Conservation (phyloP, 805 yeast species). For the Barnettozyma sucrosica region DNA sequence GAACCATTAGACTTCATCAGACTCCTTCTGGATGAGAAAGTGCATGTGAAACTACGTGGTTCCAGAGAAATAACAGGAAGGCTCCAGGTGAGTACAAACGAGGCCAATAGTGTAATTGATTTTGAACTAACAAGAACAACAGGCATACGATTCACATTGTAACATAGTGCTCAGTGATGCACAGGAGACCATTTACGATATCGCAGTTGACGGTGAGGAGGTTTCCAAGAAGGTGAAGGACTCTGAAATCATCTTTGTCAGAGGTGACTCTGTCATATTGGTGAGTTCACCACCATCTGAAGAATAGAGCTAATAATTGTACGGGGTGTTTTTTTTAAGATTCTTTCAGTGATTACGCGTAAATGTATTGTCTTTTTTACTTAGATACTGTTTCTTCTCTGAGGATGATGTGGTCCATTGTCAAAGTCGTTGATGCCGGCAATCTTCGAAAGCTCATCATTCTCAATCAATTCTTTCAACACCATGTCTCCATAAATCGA, state of each 20-base stretch:
- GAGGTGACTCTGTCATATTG: constrained; percentile 96
- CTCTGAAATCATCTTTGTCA: constrained; percentile 86
- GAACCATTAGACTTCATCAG: constrained; percentile 92
- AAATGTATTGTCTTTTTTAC: neutral
- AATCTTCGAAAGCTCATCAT: constrained; percentile 54
- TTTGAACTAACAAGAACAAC: constrained; percentile 1
- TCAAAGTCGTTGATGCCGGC: constrained; percentile 42
- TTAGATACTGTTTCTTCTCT: constrained; percentile 63
- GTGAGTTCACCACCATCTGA: constrained; percentile 50
- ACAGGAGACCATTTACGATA: constrained; percentile 66
- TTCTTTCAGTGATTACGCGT: neutral
- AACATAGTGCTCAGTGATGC: constrained; percentile 94
- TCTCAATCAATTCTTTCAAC: constrained; percentile 45
- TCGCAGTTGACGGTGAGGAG: constrained; percentile 43
- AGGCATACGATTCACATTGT: constrained; percentile 93
- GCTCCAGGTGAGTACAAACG: constrained; percentile 53
- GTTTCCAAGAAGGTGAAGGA: constrained; percentile 36
- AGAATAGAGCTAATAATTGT: constrained; percentile 13
- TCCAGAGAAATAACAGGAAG: constrained; percentile 89
- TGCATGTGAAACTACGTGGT: constrained; percentile 86
- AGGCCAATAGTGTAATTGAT: neutral
- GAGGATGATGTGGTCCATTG: constrained; percentile 28
- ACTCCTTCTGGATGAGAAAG: constrained; percentile 78
- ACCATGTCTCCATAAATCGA: constrained; percentile 59
- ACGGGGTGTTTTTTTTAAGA: neutral